Percentiles rank a stretch among this genome's conserved stretches.
Conservation (phyloP, 306 rosid species). For the Argentina anserina region DNA sequence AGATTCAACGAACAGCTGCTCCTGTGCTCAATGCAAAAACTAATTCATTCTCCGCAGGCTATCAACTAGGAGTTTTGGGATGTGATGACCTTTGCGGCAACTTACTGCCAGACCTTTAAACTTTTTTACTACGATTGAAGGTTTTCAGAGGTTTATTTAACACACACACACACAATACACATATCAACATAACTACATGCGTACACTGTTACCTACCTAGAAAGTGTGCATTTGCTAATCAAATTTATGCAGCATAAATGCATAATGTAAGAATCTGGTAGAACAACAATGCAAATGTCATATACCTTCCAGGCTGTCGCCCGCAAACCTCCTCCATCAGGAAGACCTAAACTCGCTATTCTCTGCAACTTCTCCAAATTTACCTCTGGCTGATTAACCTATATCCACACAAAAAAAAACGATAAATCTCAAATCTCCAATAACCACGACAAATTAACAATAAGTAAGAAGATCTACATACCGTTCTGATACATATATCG, state of each 20-base stretch:
- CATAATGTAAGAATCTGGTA: background rate
- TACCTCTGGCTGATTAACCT: conserved; percentile 63
- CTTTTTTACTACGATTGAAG: background rate
- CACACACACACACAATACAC: background rate
- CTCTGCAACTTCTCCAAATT: conserved; percentile 73
- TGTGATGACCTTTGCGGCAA: background rate
- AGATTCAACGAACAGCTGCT: background rate
- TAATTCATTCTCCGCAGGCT: background rate
- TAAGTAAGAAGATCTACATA: background rate
- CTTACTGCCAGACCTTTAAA: background rate
- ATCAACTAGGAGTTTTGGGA: background rate
- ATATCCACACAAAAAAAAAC: background rate
- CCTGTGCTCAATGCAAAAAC: background rate
- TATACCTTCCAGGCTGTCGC: conserved; percentile 75
- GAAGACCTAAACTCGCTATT: conserved; percentile 65
- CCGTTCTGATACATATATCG: background rate
- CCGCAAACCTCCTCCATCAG: conserved; percentile 66
- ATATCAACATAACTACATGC: background rate
- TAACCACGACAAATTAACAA: background rate
- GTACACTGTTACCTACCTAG: too few species aligned
- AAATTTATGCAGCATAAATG: background rate
- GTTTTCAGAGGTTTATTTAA: background rate
- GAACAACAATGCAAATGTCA: background rate
- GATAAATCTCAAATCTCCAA: background rate
- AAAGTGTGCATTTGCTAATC: background rate